Conservation (phyloP, 371 early-diverging fungal species). For the Apophysomyces sp. region DNA sequence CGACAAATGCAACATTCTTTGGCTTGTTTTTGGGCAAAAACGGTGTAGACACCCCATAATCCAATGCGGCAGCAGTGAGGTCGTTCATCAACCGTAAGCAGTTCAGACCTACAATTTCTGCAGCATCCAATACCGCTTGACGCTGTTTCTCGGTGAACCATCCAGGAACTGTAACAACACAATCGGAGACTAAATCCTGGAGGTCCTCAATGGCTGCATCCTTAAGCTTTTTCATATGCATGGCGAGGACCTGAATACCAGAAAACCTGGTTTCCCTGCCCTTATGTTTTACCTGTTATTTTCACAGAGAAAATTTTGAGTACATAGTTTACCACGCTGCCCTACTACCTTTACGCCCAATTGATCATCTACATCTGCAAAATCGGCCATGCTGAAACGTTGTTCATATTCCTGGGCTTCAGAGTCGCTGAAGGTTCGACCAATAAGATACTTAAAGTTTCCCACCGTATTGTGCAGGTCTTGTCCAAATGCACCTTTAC, state of each 20-base stretch:
- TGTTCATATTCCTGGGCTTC: conserved; percentile 83
- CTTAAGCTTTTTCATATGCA: conserved; percentile 88
- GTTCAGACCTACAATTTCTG: conserved; percentile 86
- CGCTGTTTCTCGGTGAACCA: conserved; percentile 95
- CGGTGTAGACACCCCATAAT: conserved; percentile 93
- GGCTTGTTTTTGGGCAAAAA: conserved; percentile 93
- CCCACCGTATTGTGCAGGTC: conserved; percentile 90
- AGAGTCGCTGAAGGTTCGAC: conserved; percentile 85
- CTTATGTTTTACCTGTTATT: conserved; percentile 62
- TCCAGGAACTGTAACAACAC: conserved; percentile 90
- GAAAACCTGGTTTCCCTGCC: conserved; percentile 73
- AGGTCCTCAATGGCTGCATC: conserved; percentile 82
- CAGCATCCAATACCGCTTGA: conserved; percentile 83
- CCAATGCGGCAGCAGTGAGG: conserved; percentile 87
- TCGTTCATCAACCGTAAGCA: conserved; percentile 89
- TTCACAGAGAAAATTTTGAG: neutral
- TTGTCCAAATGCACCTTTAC: conserved; percentile 93
- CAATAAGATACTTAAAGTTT: conserved; percentile 91
- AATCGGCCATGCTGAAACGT: conserved; percentile 72
- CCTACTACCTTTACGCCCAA: conserved; percentile 71
- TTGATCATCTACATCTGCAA: conserved; percentile 80
- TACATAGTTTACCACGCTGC: neutral
- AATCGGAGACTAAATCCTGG: conserved; percentile 81
- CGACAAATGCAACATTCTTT: conserved; percentile 87
- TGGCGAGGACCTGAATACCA: conserved; percentile 82